These are phyloP conservation scores for Penicillium dipodomyicola DNA, from an alignment of 495 filamentous ascomycete genomes.

Conservation along the genomic window DNA sequence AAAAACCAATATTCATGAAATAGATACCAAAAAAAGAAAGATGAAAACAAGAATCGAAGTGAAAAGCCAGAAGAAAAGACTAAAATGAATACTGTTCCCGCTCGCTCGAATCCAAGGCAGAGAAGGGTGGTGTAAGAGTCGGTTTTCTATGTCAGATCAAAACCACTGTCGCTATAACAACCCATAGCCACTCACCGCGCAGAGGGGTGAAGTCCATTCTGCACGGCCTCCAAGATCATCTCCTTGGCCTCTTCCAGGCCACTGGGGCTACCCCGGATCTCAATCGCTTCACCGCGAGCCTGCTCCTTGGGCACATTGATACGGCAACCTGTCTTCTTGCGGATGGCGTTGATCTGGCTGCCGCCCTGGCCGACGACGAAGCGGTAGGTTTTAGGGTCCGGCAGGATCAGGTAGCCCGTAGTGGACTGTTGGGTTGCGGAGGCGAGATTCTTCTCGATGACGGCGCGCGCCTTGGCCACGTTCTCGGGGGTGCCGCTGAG, in stretches of 20 bases:
- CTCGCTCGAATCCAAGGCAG: constrained; percentile 10
- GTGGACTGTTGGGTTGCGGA: constrained; percentile 67
- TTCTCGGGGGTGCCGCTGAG: constrained; percentile 74
- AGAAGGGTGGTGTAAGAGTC: constrained; percentile 2
- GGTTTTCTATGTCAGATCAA: constrained; percentile 2
- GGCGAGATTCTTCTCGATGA: constrained; percentile 66
- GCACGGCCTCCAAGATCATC: constrained; percentile 79
- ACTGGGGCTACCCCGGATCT: constrained; percentile 74
- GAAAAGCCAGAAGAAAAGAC: constrained; percentile 1
- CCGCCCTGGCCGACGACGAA: constrained; percentile 87
- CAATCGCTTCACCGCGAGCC: constrained; percentile 76
- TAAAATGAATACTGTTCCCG: constrained; percentile 7
- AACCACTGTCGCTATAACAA: not conserved
- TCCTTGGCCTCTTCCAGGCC: constrained; percentile 86
- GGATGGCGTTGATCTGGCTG: constrained; percentile 85
- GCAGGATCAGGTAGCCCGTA: constrained; percentile 83
- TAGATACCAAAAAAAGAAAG: constrained; percentile 9
- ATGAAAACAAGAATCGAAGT: constrained; percentile 8
- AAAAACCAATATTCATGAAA: constrained; percentile 15
- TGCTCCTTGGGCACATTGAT: constrained; percentile 88
- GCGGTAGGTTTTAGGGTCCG: constrained; percentile 85
- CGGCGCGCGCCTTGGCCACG: constrained; percentile 71
- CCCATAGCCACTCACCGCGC: constrained; percentile 15
- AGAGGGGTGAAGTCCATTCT: constrained; percentile 37
- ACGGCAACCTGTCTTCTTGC: constrained; percentile 85